Conservation (phyloP, 192 early-diverging fungal species). For the Pecoramyces ruminantium region DNA sequence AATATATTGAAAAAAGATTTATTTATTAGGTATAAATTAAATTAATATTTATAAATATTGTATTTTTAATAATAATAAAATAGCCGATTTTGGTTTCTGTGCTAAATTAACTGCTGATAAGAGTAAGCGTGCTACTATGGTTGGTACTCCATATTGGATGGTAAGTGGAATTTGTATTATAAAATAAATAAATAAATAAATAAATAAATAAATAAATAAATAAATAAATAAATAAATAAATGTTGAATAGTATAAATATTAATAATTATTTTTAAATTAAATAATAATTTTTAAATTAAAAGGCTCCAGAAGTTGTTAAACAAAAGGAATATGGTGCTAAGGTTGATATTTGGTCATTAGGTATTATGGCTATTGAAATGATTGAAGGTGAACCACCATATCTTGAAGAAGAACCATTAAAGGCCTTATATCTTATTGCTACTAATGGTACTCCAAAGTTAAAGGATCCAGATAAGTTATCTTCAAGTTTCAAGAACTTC, state of each 20-base stretch:
- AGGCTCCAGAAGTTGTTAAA: conserved; percentile 72
- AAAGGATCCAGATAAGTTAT: conserved; percentile 67
- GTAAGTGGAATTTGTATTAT: not conserved
- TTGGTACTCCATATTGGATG: conserved; percentile 73
- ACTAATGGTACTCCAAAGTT: conserved; percentile 87
- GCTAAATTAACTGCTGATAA: conserved; percentile 71
- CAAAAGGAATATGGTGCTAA: conserved; percentile 49
- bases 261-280: too few species aligned
- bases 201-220: too few species aligned
- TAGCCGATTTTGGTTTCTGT: conserved; percentile 90
- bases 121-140: conserved; percentile 74
- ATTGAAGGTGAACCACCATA: conserved; percentile 93
- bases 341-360: conserved; percentile 81
- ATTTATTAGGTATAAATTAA: too few species aligned
- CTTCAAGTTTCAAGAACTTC: conserved; percentile 67
- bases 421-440: conserved; percentile 89
- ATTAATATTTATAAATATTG: too few species aligned
- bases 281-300: not conserved
- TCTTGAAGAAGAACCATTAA: conserved; percentile 82
- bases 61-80: too few species aligned
- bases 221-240: too few species aligned
- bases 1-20: too few species aligned
- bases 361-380: conserved; percentile 97
- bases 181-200: too few species aligned
- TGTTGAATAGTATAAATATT: too few species aligned